phyloP scores from a whole-genome alignment of 2,329 filamentous ascomycete genomes.

The Aspergillus ruber region DNA sequence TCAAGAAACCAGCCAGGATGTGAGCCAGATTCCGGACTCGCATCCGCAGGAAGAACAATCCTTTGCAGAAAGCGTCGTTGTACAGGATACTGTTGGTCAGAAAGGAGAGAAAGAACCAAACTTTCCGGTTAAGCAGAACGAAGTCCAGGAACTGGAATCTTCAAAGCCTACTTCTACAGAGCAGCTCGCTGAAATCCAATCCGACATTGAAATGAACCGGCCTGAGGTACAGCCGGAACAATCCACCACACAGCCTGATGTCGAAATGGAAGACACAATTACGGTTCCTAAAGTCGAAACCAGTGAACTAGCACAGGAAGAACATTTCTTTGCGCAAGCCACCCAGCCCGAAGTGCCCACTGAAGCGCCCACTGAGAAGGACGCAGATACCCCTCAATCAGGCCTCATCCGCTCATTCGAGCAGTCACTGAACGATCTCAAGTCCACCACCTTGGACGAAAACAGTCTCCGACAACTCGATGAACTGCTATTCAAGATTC shows the following conservation, averaged over 20 bases:
- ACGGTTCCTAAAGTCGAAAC: not conserved
- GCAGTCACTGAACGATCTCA: conserved; percentile 55
- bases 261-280: conserved; percentile 7
- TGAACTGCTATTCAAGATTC: conserved; percentile 72
- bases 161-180: conserved; percentile 6
- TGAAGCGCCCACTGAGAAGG: not conserved
- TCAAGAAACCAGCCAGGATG: not conserved
- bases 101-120: not conserved
- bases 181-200: conserved; percentile 1
- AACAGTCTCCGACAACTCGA: conserved; percentile 66
- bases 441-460: conserved; percentile 53
- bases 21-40: not conserved
- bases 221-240: conserved; percentile 3
- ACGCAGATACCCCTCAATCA: conserved; percentile 15
- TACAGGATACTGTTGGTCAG: not conserved
- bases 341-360: conserved; percentile 10
- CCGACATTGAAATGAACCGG: conserved; percentile 14
- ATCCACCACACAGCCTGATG: not conserved
- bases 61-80: not conserved
- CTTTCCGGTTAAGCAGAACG: not conserved
- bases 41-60: not conserved
- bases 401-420: conserved; percentile 51
- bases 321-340: conserved; percentile 7
- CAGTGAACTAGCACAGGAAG: not conserved
- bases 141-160: conserved; percentile 4